Conservation (phyloP, 2,329 filamentous ascomycete species). For the Diaporthe amygdali region DNA sequence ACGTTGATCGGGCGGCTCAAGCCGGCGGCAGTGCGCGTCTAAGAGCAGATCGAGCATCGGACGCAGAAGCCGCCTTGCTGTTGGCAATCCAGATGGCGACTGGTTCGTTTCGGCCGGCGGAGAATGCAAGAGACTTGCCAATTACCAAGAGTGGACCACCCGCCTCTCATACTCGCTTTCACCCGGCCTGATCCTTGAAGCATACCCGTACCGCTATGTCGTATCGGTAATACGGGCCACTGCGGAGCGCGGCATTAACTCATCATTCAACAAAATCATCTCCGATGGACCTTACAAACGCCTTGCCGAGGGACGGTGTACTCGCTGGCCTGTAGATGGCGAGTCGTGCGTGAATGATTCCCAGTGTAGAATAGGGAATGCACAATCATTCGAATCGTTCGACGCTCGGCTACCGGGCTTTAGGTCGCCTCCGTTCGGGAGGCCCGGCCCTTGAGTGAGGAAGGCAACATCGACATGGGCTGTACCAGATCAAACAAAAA, state of each 20-base stretch:
- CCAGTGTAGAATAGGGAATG: neutral
- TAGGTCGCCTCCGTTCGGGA: neutral
- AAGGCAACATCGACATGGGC: neutral
- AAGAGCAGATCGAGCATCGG: neutral
- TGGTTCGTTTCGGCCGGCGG: neutral
- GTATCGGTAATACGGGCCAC: neutral
- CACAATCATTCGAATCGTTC: neutral
- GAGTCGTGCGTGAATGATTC: neutral
- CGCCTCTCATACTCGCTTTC: neutral
- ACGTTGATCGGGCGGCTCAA: neutral
- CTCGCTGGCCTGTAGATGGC: neutral
- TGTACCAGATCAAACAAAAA: neutral
- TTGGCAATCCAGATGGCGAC: neutral
- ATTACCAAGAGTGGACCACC: neutral
- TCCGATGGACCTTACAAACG: neutral
- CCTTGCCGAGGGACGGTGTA: neutral
- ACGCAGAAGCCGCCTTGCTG: neutral
- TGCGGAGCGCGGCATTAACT: slow-evolving; percentile 6
- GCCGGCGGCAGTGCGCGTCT: neutral
- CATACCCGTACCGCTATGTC: neutral
- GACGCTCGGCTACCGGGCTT: neutral
- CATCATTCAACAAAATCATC: neutral
- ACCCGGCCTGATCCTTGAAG: neutral
- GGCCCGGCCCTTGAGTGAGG: neutral
- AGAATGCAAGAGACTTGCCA: neutral